Percentiles rank a stretch among this genome's conserved stretches.
Conservation (phyloP, 2,329 filamentous ascomycete genomes). For the Fusarium irregulare region DNA sequence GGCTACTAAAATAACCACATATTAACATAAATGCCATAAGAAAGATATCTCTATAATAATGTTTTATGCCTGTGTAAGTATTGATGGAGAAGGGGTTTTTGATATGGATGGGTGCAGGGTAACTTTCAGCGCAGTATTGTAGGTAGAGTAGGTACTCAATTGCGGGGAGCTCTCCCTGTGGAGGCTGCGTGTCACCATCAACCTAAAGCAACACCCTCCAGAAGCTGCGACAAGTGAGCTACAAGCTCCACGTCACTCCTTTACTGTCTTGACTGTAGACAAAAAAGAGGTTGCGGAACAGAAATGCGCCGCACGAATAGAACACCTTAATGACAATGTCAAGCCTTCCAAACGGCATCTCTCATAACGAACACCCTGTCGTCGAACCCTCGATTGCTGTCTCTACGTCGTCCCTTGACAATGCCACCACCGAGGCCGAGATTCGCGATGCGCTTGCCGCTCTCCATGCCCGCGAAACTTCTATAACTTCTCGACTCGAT, state of each 20-base stretch:
- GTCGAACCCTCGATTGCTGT: slow-evolving; percentile 36
- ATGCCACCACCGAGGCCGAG: slow-evolving; percentile 79
- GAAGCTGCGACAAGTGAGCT: slow-evolving; percentile 27
- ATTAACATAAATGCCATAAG: not conserved
- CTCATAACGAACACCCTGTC: slow-evolving; percentile 50
- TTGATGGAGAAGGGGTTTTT: too few relatives aligned
- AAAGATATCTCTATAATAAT: too few relatives aligned
- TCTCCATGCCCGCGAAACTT: slow-evolving; percentile 80
- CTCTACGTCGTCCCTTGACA: slow-evolving; percentile 63
- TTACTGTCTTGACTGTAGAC: slow-evolving; percentile 23
- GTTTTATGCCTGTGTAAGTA: not conserved
- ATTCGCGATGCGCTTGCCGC: slow-evolving; percentile 81
- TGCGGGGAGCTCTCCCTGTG: slow-evolving; percentile 36
- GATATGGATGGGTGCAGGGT: slow-evolving; percentile 32
- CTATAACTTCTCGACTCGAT: slow-evolving; percentile 79
- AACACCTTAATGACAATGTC: slow-evolving; percentile 59
- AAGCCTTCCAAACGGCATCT: slow-evolving; percentile 58
- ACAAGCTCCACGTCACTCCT: slow-evolving; percentile 26
- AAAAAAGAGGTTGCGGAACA: slow-evolving; percentile 46
- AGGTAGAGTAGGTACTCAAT: not conserved
- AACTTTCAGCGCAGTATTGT: not conserved
- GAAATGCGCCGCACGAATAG: slow-evolving; percentile 57
- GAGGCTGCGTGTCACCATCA: slow-evolving; percentile 45
- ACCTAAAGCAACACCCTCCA: slow-evolving; percentile 9
- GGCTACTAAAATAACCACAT: not conserved